These are phyloP conservation scores for Komagataella pastoris DNA, from an alignment of 805 yeast genomes.

Conservation along the genomic window DNA sequence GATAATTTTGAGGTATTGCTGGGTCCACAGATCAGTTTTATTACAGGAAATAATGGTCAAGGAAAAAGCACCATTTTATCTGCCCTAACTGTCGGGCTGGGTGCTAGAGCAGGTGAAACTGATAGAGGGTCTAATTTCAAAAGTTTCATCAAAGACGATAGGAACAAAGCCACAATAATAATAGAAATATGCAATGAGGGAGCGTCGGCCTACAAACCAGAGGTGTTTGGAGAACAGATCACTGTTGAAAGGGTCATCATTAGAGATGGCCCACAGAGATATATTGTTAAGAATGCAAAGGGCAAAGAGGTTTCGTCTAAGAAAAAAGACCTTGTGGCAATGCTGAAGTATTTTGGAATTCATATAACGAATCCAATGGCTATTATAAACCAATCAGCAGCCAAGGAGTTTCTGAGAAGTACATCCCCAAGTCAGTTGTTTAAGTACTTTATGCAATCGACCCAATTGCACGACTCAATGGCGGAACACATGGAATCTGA, in stretches of 20 bases:
- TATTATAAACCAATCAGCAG: conserved; percentile 86
- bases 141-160: conserved; percentile 67
- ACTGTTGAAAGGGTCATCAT: conserved; percentile 55
- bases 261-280: conserved; percentile 36
- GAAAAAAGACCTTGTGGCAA: conserved; percentile 51
- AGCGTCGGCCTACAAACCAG: conserved; percentile 49
- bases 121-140: conserved; percentile 68
- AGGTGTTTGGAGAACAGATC: conserved; percentile 54
- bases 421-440: conserved; percentile 65
- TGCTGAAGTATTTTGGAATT: conserved; percentile 59
- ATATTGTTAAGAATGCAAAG: conserved; percentile 36
- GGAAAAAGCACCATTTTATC: conserved; percentile 86
- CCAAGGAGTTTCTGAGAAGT: conserved; percentile 76
- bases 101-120: conserved; percentile 80
- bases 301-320: conserved; percentile 46
- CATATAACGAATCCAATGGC: conserved; percentile 87
- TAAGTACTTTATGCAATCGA: conserved; percentile 68
- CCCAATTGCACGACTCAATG: conserved; percentile 55
- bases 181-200: conserved; percentile 57
- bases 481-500: conserved; percentile 33
- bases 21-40: conserved; percentile 74
- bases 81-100: conserved; percentile 77
- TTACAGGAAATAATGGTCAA: conserved; percentile 82
- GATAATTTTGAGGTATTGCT: conserved; percentile 60
- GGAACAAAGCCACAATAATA: conserved; percentile 48